Evolutionary conservation across 1,139 yeast species (phyloP), one percentile per base, ranked within the genome.

Genomic region (Yamadazyma triangularis): DNA sequence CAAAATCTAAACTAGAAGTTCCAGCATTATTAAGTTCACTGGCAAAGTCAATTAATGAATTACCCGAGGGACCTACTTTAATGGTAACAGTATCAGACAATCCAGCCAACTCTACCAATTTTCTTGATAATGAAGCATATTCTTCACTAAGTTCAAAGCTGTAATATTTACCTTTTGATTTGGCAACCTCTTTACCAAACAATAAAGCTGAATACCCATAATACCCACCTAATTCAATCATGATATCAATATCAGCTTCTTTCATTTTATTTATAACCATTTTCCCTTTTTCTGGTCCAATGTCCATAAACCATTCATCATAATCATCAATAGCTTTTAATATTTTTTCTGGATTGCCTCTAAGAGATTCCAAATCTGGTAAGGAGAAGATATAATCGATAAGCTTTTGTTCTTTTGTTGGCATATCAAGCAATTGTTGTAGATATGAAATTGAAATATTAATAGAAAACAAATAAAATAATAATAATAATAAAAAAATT

Each of bases 191-290:
- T 20, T 42, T 47, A 2, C 60, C 59, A 35, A 64, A 64, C 21
- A 56, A 41, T 2, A 70, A 54, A 6, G 73, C 67, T 0, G 70
- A 60, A 38, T 69, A 70, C 0, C 76, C 76, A 13, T 63, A 48
- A 34, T 58, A 67, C 3, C 70, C 55, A 4, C 76, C 76, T 26
- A 70, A 47, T 38, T 71, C 76, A 24, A 64, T 46, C 48, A 67
- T 47, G 4, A 54, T 33, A 23, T 51, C 51, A 2, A 74, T 73
- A 14, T 53, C 42, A 4, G 31, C 26, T 26, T 48, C 36, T 8
- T 34, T 36, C 14, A 68, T 49, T 29, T 52, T 41, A 3, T 57
- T 50, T 11, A 49, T 29, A 4, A 69, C 47, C 1, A 50, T 33
- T n/a, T 45, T 25, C 1, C 70, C 71, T 33, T 65, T 67, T 8